phyloP scores from a whole-genome alignment of 2,329 filamentous ascomycete species.

The Chlorencoelia australis region DNA sequence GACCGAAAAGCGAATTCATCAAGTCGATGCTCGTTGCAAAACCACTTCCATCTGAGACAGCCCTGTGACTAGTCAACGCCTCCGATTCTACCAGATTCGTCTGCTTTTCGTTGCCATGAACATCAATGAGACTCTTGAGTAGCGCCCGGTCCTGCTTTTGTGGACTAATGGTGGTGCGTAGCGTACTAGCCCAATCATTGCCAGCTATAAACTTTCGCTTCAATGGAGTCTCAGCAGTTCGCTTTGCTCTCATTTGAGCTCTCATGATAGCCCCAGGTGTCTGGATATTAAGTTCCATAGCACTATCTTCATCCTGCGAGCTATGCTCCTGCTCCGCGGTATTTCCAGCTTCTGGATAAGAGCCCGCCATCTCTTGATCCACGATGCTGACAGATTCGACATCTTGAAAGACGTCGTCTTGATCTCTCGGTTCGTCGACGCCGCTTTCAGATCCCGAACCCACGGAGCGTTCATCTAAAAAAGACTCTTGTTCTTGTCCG shows the following conservation, averaged over 20 bases:
- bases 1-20: constrained; percentile 88
- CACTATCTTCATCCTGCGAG: constrained; percentile 37
- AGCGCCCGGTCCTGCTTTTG: constrained; percentile 83
- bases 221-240: constrained; percentile 46
- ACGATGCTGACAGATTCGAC: constrained; percentile 68
- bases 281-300: constrained; percentile 33
- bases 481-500: constrained; percentile 53
- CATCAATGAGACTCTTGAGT: constrained; percentile 39
- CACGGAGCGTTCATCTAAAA: constrained; percentile 89
- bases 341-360: constrained; percentile 62
- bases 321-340: constrained; percentile 62
- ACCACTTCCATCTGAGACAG: constrained; percentile 40
- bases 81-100: constrained; percentile 41
- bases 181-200: constrained; percentile 87
- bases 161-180: constrained; percentile 88
- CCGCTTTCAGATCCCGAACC: constrained; percentile 56
- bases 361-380: constrained; percentile 67
- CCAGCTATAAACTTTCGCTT: constrained; percentile 51
- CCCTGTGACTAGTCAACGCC: constrained; percentile 28
- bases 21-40: constrained; percentile 88
- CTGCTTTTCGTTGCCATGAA: constrained; percentile 27
- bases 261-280: constrained; percentile 53
- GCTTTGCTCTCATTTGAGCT: constrained; percentile 53
- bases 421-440: constrained; percentile 45
- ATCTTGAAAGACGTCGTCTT: constrained; percentile 57